These are phyloP conservation scores for Daldinia caldariorum DNA, from an alignment of 495 filamentous ascomycete genomes.

Conservation along the genomic window DNA sequence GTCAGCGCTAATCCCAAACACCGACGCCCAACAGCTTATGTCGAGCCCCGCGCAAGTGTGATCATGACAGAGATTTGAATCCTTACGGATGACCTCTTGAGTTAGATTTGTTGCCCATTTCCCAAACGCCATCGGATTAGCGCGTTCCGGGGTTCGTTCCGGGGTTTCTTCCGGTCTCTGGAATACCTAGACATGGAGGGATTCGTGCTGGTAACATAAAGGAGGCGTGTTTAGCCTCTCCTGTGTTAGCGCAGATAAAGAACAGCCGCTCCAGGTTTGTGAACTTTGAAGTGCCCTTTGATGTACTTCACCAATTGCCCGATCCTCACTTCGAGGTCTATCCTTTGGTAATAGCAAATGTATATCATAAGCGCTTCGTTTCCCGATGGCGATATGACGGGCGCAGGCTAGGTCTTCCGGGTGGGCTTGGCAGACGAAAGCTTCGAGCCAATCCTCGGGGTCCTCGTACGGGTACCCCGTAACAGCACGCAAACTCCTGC, in stretches of 20 bases:
- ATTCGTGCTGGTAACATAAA: background rate
- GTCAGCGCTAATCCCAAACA: no score
- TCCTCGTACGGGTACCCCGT: no score
- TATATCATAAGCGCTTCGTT: slow-evolving; percentile 37
- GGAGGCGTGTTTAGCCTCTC: no score
- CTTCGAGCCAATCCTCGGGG: slow-evolving; percentile 33
- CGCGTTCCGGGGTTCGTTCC: background rate
- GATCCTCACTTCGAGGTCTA: slow-evolving; percentile 16
- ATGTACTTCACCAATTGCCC: slow-evolving; percentile 25
- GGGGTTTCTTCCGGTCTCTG: background rate
- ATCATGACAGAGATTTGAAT: background rate
- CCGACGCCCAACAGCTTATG: no score
- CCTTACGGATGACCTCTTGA: background rate
- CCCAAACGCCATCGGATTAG: background rate
- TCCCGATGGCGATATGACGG: slow-evolving; percentile 41
- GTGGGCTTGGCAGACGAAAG: slow-evolving; percentile 24
- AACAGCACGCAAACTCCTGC: slow-evolving; percentile 19
- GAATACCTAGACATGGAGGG: background rate
- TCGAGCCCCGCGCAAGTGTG: background rate
- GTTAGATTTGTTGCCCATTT: background rate
- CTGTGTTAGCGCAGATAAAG: slow-evolving; percentile 27
- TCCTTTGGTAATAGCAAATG: slow-evolving; percentile 1
- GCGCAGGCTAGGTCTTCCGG: slow-evolving; percentile 41
- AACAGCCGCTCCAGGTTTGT: slow-evolving; percentile 34
- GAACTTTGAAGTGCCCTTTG: slow-evolving; percentile 28